Evolutionary conservation across 2,329 filamentous ascomycete genomes (phyloP).

Genomic region (Paraconiothyrium sp.): DNA sequence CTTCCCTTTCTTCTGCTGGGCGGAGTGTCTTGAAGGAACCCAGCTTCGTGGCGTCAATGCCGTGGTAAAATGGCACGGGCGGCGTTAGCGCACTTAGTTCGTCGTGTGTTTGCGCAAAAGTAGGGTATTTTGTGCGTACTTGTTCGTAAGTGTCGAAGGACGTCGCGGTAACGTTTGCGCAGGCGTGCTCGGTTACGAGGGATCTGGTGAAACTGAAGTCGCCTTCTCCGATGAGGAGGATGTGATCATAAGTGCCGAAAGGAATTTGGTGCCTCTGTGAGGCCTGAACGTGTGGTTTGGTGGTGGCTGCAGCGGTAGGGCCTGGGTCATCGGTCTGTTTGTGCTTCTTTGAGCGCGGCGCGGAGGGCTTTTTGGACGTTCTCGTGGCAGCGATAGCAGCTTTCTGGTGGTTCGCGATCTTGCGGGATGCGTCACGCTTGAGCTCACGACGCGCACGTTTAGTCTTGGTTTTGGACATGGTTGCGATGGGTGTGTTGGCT

Average conservation of each 20-base stretch:
- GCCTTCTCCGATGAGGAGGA: conserved; percentile 80
- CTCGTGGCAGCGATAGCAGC: conserved; percentile 27
- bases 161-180: conserved; percentile 73
- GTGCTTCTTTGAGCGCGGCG: conserved; percentile 20
- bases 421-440: conserved; percentile 44
- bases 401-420: conserved; percentile 36
- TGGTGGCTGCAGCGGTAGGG: conserved; percentile 24
- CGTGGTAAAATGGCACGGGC: conserved; percentile 57
- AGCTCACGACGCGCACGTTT: conserved; percentile 45
- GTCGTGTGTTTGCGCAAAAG: conserved; percentile 55
- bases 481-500: conserved; percentile 16
- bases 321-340: conserved; percentile 24
- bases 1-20: conserved; percentile 29
- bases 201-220: conserved; percentile 81
- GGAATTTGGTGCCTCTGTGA: conserved; percentile 67
- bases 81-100: conserved; percentile 40
- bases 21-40: conserved; percentile 40
- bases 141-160: conserved; percentile 69
- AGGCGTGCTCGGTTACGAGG: conserved; percentile 72
- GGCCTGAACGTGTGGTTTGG: conserved; percentile 31
- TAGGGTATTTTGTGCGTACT: conserved; percentile 60
- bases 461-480: conserved; percentile 48
- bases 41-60: conserved; percentile 72
- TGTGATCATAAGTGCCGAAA: conserved; percentile 71
- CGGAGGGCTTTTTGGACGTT: conserved; percentile 14